Base-by-base conservation (phyloP, 2,329 filamentous ascomycete species). In the Rosellinia necatrix region DNA sequence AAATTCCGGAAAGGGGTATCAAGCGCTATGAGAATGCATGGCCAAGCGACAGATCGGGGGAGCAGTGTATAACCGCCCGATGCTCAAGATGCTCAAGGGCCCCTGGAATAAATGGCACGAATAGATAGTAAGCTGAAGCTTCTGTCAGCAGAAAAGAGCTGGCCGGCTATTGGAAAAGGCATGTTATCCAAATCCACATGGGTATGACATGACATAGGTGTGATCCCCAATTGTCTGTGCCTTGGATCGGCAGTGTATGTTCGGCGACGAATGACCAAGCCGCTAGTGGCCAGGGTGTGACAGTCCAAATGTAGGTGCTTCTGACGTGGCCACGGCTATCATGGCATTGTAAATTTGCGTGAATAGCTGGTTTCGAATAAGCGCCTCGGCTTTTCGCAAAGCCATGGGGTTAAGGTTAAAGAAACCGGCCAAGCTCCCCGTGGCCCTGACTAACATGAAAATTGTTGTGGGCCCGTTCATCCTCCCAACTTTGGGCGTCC, bases 1-100 rank as follows among this genome's bases (percentile, higher is more conserved):
- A 55, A 32, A 21, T 17, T 44, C 19, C 15, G 53, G 53, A 25
- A 30, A 57, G 21, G 58, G 58, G 58, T 60, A 60, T 60, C 55
- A 44, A 60, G 49, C 32, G 51, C 43, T 46, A 49, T 52, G 43
- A 40, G 49, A 54, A 25, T 51, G 42, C 9, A 41, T 25, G 13
- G 40, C 8, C 22, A 25, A 43, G 48, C 25, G 38, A 42, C 22
- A 40, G 54, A 47, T 29, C 17, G 44, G 24, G 22, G 32, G 38
- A 34, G 37, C 30, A 34, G 13, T 42, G 24, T 30, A 42, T 13
- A 24, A 40, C 27, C 10, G 4, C 27, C 29, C 15, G 24, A 12
- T 15, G 17, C 2, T 3, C 6, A 12, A 34, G n/a, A 3, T 24
- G 32, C n/a, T 3, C 19, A 40, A 13, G 13, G 3, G 1, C n/a